Evolutionary conservation across 2,329 filamentous ascomycete genomes (phyloP).

Genomic region (Aureobasidium sp.): DNA sequence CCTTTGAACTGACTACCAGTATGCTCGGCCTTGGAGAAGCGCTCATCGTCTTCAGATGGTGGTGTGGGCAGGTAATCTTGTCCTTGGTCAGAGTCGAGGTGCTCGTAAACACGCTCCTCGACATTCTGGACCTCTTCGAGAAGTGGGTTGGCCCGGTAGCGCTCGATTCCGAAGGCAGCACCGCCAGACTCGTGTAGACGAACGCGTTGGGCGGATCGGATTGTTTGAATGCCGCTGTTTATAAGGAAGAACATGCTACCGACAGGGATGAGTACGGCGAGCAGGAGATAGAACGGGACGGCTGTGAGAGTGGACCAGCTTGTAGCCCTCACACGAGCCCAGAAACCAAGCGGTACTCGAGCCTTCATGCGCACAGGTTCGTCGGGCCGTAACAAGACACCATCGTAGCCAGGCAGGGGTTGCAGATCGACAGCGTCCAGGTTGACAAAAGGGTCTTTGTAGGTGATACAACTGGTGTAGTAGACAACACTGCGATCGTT

Average conservation of each 20-base stretch:
- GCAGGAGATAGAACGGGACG: constrained; percentile 54
- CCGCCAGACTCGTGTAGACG: constrained; percentile 57
- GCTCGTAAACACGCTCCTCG: constrained; percentile 69
- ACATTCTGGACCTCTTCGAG: constrained; percentile 65
- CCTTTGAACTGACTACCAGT: not conserved
- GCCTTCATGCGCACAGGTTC: constrained; percentile 48
- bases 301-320: constrained; percentile 37
- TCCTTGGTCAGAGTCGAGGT: constrained; percentile 52
- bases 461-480: constrained; percentile 72
- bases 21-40: not conserved
- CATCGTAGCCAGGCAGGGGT: constrained; percentile 62
- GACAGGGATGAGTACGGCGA: constrained; percentile 65
- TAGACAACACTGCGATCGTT: constrained; percentile 77
- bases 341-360: constrained; percentile 15
- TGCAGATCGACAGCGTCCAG: constrained; percentile 60
- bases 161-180: constrained; percentile 55
- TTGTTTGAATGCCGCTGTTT: constrained; percentile 68
- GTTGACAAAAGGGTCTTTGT: constrained; percentile 67
- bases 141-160: constrained; percentile 68
- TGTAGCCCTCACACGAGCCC: constrained; percentile 17
- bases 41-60: constrained; percentile 21
- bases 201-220: constrained; percentile 66
- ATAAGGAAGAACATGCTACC: constrained; percentile 61
- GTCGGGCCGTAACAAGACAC: constrained; percentile 63
- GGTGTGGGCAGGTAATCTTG: constrained; percentile 59